Evolutionary conservation across 2,329 filamentous ascomycete species (phyloP).

Genomic region (Botryotinia convoluta): DNA sequence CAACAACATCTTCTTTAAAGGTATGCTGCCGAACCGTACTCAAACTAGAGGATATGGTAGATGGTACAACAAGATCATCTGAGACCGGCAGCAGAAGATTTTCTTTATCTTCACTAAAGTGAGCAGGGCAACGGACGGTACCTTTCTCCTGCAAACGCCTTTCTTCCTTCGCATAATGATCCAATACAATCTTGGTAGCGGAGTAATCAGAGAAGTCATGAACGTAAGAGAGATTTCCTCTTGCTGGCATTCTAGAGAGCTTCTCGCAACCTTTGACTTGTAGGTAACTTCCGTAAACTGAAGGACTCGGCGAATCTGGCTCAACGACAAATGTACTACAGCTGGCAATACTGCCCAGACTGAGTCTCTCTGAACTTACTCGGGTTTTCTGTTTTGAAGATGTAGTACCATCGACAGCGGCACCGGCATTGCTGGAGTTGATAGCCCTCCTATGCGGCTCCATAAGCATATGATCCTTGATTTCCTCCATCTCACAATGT

Average conservation of each 20-base stretch:
- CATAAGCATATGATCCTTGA: neutral
- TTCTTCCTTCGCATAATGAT: constrained; percentile 31
- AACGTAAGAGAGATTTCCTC: constrained; percentile 28
- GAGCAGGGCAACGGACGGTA: neutral
- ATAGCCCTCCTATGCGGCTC: neutral
- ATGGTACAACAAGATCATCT: neutral
- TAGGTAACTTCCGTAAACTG: neutral
- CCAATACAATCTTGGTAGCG: constrained; percentile 29
- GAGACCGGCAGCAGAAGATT: neutral
- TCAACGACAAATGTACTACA: neutral
- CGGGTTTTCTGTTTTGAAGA: neutral
- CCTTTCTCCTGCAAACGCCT: constrained; percentile 16
- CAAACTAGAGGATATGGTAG: neutral
- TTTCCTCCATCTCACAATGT: neutral
- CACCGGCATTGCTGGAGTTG: neutral
- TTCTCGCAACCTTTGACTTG: constrained; percentile 5
- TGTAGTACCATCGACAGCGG: constrained; percentile 5
- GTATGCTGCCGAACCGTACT: constrained; percentile 6
- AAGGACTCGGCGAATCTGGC: neutral
- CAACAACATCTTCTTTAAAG: neutral
- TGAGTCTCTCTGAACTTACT: neutral
- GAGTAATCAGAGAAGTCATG: constrained; percentile 33
- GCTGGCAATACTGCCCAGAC: neutral
- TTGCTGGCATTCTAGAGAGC: constrained; percentile 10
- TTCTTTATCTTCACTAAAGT: neutral